Evolutionary conservation across 2,329 filamentous ascomycete species (phyloP).

Genomic region (Fusarium sp.): DNA sequence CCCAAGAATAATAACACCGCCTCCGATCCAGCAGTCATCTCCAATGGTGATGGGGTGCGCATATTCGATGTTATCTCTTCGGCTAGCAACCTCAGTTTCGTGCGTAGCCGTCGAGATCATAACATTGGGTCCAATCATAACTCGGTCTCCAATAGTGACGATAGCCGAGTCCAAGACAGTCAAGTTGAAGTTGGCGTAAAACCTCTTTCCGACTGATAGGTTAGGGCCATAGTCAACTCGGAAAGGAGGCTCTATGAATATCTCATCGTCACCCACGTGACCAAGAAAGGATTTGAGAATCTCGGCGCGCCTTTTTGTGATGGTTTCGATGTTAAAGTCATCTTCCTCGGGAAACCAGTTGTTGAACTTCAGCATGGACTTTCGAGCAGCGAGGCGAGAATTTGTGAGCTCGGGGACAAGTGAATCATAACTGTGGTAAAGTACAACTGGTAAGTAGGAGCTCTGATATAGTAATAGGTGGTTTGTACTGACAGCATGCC

Average conservation of each 20-base stretch:
- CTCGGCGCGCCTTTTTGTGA: conserved; percentile 39
- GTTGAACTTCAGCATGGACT: conserved; percentile 63
- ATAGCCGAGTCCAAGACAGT: conserved; percentile 62
- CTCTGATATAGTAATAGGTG: fast-evolving
- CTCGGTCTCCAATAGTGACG: conserved; percentile 60
- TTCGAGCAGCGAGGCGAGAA: conserved; percentile 58
- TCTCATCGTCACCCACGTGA: conserved; percentile 55
- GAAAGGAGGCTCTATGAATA: conserved; percentile 66
- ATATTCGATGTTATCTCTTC: conserved; percentile 59
- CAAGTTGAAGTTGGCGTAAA: conserved; percentile 65
- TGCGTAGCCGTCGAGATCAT: conserved; percentile 62
- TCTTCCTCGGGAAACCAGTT: conserved; percentile 55
- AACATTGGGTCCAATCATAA: conserved; percentile 62
- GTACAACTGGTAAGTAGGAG: background rate
- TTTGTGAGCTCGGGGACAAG: conserved; percentile 54
- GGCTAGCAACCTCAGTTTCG: conserved; percentile 58
- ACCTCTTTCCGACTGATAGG: conserved; percentile 63
- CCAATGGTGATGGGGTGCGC: conserved; percentile 59
- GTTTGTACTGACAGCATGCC: conserved; percentile 60
- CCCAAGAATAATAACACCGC: conserved; percentile 76
- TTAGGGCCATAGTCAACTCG: conserved; percentile 70
- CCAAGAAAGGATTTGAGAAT: conserved; percentile 59
- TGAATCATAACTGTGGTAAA: conserved; percentile 51
- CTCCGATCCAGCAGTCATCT: conserved; percentile 73
- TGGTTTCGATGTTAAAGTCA: background rate